Percentiles rank a stretch among this genome's conserved stretches.
These are phyloP conservation scores for Fusarium sterilihyphosum DNA, from an alignment of 2,329 filamentous ascomycete genomes.

Conservation along the genomic window DNA sequence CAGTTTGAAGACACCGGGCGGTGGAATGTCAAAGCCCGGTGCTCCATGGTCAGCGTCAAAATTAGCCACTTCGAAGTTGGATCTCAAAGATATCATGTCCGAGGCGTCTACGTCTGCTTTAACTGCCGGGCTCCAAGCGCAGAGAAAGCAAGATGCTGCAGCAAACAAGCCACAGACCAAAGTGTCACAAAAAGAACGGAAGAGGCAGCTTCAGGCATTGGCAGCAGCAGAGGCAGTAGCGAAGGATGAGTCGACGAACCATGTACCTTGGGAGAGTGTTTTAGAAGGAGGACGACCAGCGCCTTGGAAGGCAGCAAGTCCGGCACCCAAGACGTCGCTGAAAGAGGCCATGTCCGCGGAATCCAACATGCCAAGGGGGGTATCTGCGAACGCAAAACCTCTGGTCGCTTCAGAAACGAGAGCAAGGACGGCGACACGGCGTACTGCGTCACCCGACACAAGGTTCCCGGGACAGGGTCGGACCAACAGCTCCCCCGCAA, in stretches of 20 bases:
- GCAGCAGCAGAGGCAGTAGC: conserved; percentile 56
- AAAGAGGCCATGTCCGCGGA: conserved; percentile 58
- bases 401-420: conserved; percentile 56
- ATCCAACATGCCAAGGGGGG: conserved; percentile 40
- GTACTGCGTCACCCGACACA: conserved; percentile 70
- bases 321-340: conserved; percentile 59
- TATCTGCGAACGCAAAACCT: conserved; percentile 52
- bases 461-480: conserved; percentile 68
- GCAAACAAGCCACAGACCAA: conserved; percentile 61
- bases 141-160: conserved; percentile 55
- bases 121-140: conserved; percentile 63
- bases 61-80: conserved; percentile 71
- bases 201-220: conserved; percentile 79
- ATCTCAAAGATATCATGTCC: conserved; percentile 80
- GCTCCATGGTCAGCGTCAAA: conserved; percentile 62
- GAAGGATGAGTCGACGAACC: conserved; percentile 43
- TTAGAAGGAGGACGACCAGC: conserved; percentile 52
- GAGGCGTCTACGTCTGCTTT: conserved; percentile 65
- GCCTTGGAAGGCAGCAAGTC: conserved; percentile 73
- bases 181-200: conserved; percentile 91
- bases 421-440: conserved; percentile 52
- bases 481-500: conserved; percentile 47
- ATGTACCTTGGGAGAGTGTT: conserved; percentile 58
- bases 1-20: neutral
- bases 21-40: conserved; percentile 33